phyloP scores from a whole-genome alignment of 257 asterid genomes.

The Plantago ovata region DNA sequence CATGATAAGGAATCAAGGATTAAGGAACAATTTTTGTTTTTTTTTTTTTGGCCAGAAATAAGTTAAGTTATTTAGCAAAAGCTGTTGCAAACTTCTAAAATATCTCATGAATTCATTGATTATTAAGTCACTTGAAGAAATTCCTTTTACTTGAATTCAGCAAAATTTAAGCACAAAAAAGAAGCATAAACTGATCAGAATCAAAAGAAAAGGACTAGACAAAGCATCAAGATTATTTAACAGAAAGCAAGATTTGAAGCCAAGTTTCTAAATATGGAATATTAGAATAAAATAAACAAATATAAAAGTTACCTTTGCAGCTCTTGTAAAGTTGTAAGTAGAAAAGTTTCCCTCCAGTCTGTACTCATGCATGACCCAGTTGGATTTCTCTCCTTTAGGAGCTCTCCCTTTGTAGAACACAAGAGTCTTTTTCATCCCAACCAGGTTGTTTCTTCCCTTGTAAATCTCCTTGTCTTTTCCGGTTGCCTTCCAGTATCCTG shows the following conservation, averaged over 20 bases:
- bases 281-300: not conserved
- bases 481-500: slow-evolving; percentile 91
- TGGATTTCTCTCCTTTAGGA: slow-evolving; percentile 73
- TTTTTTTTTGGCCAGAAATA: no score
- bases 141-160: no score
- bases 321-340: slow-evolving; percentile 50
- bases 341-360: slow-evolving; percentile 62
- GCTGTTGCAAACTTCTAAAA: no score
- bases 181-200: no score
- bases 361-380: slow-evolving; percentile 90
- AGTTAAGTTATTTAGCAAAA: no score
- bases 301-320: slow-evolving; percentile 53
- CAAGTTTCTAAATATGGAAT: not conserved
- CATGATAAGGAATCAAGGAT: no score
- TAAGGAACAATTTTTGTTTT: no score
- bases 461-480: slow-evolving; percentile 83
- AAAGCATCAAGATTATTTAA: no score
- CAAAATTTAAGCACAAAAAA: no score
- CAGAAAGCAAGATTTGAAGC: not conserved
- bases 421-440: slow-evolving; percentile 90
- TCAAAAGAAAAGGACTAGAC: no score
- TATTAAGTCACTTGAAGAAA: no score
- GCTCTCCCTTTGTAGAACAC: slow-evolving; percentile 94
- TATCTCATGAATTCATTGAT: no score
- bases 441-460: slow-evolving; percentile 34